phyloP scores from a whole-genome alignment of 75 land plant species.

The Azolla pinnata region DNA sequence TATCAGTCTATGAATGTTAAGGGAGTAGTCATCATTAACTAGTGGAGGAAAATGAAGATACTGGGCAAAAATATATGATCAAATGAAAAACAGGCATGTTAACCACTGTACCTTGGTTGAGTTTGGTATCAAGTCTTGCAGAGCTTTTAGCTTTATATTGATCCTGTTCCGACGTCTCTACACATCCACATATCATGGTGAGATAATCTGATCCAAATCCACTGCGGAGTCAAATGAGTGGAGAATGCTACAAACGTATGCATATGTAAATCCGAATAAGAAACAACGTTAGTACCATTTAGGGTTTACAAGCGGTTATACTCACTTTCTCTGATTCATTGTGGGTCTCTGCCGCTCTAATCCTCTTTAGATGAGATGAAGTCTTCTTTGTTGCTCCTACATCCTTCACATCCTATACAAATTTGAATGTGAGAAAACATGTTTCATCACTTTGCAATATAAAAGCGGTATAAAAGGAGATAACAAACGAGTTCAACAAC shows the following conservation, averaged over 20 bases:
- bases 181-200: neutral
- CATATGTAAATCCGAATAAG: neutral
- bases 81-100: neutral
- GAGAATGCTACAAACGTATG: too few species aligned
- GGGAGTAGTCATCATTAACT: neutral
- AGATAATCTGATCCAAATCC: too few species aligned
- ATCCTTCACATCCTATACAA: conserved; percentile 7
- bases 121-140: conserved; percentile 14
- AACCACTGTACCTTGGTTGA: conserved; percentile 4
- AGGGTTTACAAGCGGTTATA: too few species aligned
- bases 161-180: conserved; percentile 11
- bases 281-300: neutral
- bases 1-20: conserved; percentile 8
- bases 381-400: conserved; percentile 8
- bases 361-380: conserved; percentile 2
- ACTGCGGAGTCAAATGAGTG: too few species aligned
- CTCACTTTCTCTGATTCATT: conserved; percentile 12
- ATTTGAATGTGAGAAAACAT: neutral
- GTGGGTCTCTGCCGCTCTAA: conserved; percentile 12
- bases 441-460: neutral
- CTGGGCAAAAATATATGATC: neutral
- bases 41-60: neutral
- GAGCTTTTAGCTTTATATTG: conserved; percentile 8
- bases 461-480: neutral
- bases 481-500: neutral